Conservation (phyloP, 1,139 yeast species). For the Geotrichum australiense region DNA sequence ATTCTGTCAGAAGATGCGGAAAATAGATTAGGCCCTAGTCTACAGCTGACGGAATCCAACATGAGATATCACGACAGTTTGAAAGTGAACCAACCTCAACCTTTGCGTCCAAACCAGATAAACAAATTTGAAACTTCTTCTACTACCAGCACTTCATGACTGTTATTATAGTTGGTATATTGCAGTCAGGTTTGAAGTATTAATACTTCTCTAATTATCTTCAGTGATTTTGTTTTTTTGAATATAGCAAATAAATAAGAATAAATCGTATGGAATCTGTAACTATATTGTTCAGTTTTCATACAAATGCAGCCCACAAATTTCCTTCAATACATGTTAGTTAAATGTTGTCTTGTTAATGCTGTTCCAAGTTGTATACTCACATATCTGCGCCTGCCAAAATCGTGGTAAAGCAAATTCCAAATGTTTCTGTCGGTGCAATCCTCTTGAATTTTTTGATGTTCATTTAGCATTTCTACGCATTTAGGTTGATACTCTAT, state of each 20-base stretch:
- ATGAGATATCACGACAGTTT: conserved; percentile 4
- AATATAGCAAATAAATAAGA: background rate
- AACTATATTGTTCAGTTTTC: background rate
- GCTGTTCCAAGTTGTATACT: conserved; percentile 3
- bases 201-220: too few relatives aligned
- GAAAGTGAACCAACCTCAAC: conserved; percentile 3
- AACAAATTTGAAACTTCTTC: background rate
- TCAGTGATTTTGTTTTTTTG: background rate
- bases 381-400: conserved; percentile 12
- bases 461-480: background rate
- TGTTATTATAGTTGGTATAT: background rate
- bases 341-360: background rate
- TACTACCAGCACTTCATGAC: background rate
- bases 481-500: conserved; percentile 14
- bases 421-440: conserved; percentile 26
- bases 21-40: conserved; percentile 6
- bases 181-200: too few relatives aligned
- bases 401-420: conserved; percentile 26
- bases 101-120: background rate
- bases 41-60: conserved; percentile 4
- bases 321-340: conserved; percentile 10
- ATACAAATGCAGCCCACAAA: conserved; percentile 13
- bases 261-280: background rate
- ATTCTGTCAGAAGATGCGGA: conserved; percentile 11
- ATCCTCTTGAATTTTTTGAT: conserved; percentile 16